Evolutionary conservation across 306 rosid genomes (phyloP), one percentile per base, ranked within the genome.

Genomic region (Abrus precatorius): DNA sequence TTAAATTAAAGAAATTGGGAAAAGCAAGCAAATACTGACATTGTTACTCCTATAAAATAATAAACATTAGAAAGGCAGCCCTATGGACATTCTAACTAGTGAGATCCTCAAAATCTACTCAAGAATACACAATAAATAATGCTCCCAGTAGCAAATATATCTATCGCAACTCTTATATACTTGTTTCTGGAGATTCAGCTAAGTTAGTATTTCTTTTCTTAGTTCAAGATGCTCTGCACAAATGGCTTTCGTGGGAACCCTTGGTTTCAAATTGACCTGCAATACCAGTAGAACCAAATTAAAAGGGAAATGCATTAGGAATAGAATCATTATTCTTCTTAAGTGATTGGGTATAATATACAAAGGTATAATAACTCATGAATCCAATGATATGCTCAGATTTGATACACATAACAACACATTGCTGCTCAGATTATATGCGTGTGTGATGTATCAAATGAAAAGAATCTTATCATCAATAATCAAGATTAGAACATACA

Each of bases 141-240:
- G 69, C 60, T 60, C 44, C 27, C 28, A 5, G 3, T 11, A 48
- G 75, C 30, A 74, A 79, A 44, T 20, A 69, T 55, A 49, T 77
- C 45, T 78, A 43, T 75, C 49, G 38, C 80, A 60, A 69, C 14
- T 59, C 61, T 74, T 29, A 29, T 14, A 59, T 84, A 93, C 98
- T 98, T 96, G 97, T 84, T 93, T 96, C 87, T 96, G 99, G 75
- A 96, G 98, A 90, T 96, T 96, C 85, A 96, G 84, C 57, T 92
- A 89, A 14, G 98, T 93, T 83, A 96, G 77, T 86, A 96, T 96
- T 90, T 96, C 99, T 87, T 80, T 92, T 85, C 99, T 88, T 79
- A 96, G 84, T 87, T 92, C 99, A 79, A 96, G 97, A 87, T 96
- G 98, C 93, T 96, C 98, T 3, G 93, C 91, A 80, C 99, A 96